Evolutionary conservation across 1,139 yeast species (phyloP).

Genomic region (Debaryomyces subglobosus): DNA sequence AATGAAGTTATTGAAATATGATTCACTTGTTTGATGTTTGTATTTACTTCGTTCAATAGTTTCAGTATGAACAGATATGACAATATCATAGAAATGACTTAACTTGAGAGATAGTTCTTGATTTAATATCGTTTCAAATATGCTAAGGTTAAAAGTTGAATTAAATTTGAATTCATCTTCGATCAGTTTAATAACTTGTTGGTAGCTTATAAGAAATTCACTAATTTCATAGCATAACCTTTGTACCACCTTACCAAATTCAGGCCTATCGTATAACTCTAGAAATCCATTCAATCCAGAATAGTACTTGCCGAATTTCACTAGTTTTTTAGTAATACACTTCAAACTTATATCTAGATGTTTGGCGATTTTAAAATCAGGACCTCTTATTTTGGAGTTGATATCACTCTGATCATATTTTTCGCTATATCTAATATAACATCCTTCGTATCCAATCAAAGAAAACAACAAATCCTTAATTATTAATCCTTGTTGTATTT

Average conservation of each 20-base stretch:
- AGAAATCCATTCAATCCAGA: constrained; percentile 57
- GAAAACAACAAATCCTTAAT: constrained; percentile 71
- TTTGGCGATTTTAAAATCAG: constrained; percentile 73
- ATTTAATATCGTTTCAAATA: constrained; percentile 35
- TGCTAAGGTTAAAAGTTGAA: constrained; percentile 36
- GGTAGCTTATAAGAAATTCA: constrained; percentile 50
- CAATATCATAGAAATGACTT: constrained; percentile 60
- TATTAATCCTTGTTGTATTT: constrained; percentile 71
- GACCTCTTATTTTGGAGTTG: constrained; percentile 55
- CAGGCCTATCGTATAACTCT: constrained; percentile 54
- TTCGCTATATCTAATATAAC: constrained; percentile 69
- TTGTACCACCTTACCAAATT: constrained; percentile 75
- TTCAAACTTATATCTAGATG: constrained; percentile 76
- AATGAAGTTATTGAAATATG: constrained; percentile 40
- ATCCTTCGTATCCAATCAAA: constrained; percentile 78
- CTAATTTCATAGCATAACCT: constrained; percentile 66
- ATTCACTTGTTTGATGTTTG: constrained; percentile 23
- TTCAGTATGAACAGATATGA: constrained; percentile 47
- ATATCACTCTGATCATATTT: constrained; percentile 51
- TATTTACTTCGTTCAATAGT: constrained; percentile 24
- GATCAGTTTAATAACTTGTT: constrained; percentile 50
- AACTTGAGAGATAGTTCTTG: constrained; percentile 38
- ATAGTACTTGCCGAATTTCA: constrained; percentile 65
- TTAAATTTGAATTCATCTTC: constrained; percentile 57
- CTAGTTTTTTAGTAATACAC: constrained; percentile 66